Base-by-base conservation (phyloP, 2,329 filamentous ascomycete genomes). In the Xylariaceae sp. region DNA sequence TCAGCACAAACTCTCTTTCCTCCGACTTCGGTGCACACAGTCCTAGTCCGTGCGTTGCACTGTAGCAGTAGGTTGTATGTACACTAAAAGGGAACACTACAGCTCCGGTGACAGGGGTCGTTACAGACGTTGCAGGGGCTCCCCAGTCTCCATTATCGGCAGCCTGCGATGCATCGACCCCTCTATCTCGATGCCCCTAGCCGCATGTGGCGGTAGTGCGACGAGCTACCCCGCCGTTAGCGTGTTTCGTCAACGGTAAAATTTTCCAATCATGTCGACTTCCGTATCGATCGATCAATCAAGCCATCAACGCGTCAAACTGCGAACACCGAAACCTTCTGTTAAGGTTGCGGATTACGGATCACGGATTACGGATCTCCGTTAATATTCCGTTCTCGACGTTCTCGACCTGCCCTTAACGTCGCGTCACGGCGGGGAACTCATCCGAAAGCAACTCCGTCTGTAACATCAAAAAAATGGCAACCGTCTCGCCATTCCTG, bases 401-500 rank as follows among this genome's bases (percentile, higher is more conserved):
- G 23, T 30, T 30, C 4, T 30, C 23, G 23, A 30, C 23, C 23
- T 30, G 23, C 23, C 23, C 23, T 6, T 30, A 30, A 30, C 23
- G 23, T 30, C 23, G 4, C 23, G 23, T 30, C 23, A 30, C 23
- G 23, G 5, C 23, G 23, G 4, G 23, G 1, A 30, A 5, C 4
- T 1, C 1, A 30, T 30, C 4, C 37, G 18, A 54, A 48, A 13
- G n/a, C 62, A 62, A 51, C 37, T 4, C 15, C 17, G 5, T 4
- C 42, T 5, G 48, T 30, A 50, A 34, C 2, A 11, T 51, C 5
- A 56, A 42, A 60, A 17, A 78, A 17, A 78, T 78, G 77, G 63
- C 69, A n/a, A 67, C 65, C 11, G 68, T 73, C 1, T 96, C 92
- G 8, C 88, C 92, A 0, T 97, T 99, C 68, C 81, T 97, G 45